Evolutionary conservation across 23 red algal genomes (phyloP), one percentile per base, ranked within the genome.

Genomic region (Gracilaria caudata): DNA sequence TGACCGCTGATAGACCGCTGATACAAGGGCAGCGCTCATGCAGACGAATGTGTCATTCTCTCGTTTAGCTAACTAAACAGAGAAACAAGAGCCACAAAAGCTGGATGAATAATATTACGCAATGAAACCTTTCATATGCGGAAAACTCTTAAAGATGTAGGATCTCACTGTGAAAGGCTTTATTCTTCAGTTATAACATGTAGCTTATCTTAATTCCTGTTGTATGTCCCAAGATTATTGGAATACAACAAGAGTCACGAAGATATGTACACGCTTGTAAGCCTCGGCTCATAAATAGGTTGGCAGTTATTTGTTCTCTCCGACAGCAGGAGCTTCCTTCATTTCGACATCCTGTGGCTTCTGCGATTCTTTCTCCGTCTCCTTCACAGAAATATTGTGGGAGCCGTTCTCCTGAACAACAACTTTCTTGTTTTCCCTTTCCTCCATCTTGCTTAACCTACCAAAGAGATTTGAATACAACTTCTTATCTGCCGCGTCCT

Each of bases 391-490:
- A 40, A 36, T 28, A 13, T 84, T 72, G 38, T 37, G 34, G 61
- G 58, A 36, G 12, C 37, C 29, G 17, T 73, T 55, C 28, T 86
- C 49, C 12, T 86, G 70, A 13, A 47, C 19, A 0, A 2, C 21
- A 38, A 5, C 43, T 25, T 47, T 75, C 37, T 25, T 49, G 39
- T 80, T 68, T 30, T 89, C 85, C 23, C 79, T 77, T 33, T 44
- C 85, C 77, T 89, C 85, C 85, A 89, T 66, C 75, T 89, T 89
- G 39, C 85, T 92, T 39, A 84, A 66, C 37, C 81, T 80, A 57
- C 79, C 88, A 39, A 94, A 87, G 20, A 94, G 70, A 68, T 94
- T 94, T 9, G 84, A 81, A 34, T 89, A 94, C 13, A 94, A 71
- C 63, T 87, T 86, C 51, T 89, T 87, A 74, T 94, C 92, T 3